Conservation (phyloP, 352 stramenopile species). For the Phytopythium chamaehyphon region DNA sequence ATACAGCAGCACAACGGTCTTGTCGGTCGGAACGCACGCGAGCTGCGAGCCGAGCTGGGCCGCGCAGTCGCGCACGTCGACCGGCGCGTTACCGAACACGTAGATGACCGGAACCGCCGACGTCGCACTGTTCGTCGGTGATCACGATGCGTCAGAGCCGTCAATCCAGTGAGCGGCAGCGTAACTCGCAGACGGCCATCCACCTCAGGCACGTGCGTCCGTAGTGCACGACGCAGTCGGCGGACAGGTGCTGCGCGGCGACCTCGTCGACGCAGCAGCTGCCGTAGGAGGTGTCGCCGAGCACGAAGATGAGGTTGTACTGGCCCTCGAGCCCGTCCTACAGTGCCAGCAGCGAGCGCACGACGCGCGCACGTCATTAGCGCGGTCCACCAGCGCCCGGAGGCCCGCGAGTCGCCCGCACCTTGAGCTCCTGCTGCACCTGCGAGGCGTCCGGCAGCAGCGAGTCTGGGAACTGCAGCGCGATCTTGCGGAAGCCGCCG, state of each 20-base stretch:
- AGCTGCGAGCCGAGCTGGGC: constrained; percentile 32
- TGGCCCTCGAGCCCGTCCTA: constrained; percentile 34
- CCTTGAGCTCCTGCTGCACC: constrained; percentile 79
- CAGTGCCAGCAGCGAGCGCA: constrained; percentile 1
- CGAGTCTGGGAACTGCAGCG: constrained; percentile 95
- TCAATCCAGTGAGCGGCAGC: background rate
- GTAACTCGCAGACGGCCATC: background rate
- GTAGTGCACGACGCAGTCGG: constrained; percentile 94
- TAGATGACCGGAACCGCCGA: constrained; percentile 90
- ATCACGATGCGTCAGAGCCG: constrained; percentile 4
- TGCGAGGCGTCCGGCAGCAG: constrained; percentile 85
- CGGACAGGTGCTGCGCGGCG: constrained; percentile 90
- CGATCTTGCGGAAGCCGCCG: constrained; percentile 75
- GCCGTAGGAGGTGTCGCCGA: constrained; percentile 95
- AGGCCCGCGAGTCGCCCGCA: constrained; percentile 2
- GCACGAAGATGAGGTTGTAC: constrained; percentile 84
- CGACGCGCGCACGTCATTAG: constrained; percentile 1
- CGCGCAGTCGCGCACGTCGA: constrained; percentile 57
- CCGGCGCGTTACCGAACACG: constrained; percentile 75
- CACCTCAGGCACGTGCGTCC: constrained; percentile 90
- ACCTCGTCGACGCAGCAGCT: constrained; percentile 96
- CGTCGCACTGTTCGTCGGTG: constrained; percentile 31
- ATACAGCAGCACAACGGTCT: constrained; percentile 88
- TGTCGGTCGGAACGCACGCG: constrained; percentile 21
- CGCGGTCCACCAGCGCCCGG: too few species aligned